Evolutionary conservation across 2,329 filamentous ascomycete genomes (phyloP).

Genomic region (Setomelanomma holmii): DNA sequence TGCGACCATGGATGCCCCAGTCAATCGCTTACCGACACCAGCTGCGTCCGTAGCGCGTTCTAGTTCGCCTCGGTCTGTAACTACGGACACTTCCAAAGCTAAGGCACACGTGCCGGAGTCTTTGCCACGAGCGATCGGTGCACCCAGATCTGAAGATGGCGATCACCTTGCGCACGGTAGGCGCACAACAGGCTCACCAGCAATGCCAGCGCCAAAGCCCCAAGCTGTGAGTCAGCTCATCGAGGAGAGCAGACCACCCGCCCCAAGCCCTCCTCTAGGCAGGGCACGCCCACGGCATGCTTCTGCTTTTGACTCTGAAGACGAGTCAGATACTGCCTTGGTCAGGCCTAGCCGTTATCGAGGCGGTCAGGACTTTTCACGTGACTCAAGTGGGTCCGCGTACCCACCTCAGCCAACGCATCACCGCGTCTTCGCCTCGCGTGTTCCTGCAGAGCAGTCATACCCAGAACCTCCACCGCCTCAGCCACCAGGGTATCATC

Average conservation of each 20-base stretch:
- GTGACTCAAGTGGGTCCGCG: slow-evolving; percentile 34
- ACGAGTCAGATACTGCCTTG: slow-evolving; percentile 41
- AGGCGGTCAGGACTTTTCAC: slow-evolving; percentile 36
- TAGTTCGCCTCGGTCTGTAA: slow-evolving; percentile 28
- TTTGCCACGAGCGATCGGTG: slow-evolving; percentile 36
- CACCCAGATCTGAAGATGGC: slow-evolving; percentile 25
- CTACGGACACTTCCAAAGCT: slow-evolving; percentile 26
- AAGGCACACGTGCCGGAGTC: slow-evolving; percentile 21
- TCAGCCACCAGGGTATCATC: slow-evolving; percentile 62
- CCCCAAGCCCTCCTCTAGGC: slow-evolving; percentile 43
- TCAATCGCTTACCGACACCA: slow-evolving; percentile 24
- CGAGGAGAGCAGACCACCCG: slow-evolving; percentile 43
- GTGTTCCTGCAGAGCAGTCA: slow-evolving; percentile 42
- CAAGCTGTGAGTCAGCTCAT: slow-evolving; percentile 27
- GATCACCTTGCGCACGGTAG: slow-evolving; percentile 14
- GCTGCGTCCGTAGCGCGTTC: slow-evolving; percentile 21
- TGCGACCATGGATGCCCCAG: slow-evolving; percentile 12
- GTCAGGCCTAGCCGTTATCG: slow-evolving; percentile 33
- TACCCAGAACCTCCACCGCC: slow-evolving; percentile 70
- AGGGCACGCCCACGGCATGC: slow-evolving; percentile 38
- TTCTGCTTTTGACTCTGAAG: slow-evolving; percentile 41
- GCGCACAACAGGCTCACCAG: not conserved
- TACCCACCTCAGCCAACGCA: slow-evolving; percentile 38
- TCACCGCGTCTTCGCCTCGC: slow-evolving; percentile 42
- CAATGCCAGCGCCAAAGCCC: slow-evolving; percentile 8